phyloP scores from a whole-genome alignment of 805 yeast species.

The Lipomyces sp. region DNA sequence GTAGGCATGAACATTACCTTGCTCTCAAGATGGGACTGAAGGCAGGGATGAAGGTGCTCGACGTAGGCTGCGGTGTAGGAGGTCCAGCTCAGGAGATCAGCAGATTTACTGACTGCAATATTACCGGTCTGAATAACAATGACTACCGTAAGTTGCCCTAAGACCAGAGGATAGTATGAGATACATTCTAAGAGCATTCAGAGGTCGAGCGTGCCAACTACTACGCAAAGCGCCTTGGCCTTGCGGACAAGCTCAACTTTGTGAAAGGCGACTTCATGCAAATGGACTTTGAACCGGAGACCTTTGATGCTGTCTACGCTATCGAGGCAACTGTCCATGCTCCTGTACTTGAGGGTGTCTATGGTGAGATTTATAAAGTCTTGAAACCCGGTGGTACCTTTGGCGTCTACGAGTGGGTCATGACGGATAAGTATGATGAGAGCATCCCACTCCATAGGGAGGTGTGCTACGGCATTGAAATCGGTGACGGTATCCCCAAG shows the following conservation, averaged over 20 bases:
- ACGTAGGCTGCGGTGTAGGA: conserved; percentile 99
- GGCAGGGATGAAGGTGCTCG: conserved; percentile 84
- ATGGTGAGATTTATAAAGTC: conserved; percentile 90
- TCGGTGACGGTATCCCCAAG: conserved; percentile 98
- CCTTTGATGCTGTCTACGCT: conserved; percentile 96
- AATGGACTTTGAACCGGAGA: conserved; percentile 89
- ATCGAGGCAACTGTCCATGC: conserved; percentile 99
- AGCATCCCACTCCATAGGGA: conserved; percentile 85
- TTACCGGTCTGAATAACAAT: conserved; percentile 93
- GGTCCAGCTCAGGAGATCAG: conserved; percentile 98
- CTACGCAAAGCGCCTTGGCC: conserved; percentile 68
- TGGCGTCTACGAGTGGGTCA: conserved; percentile 99
- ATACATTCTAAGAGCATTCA: conserved; percentile 8
- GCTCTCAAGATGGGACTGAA: conserved; percentile 83
- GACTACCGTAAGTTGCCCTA: conserved; percentile 61
- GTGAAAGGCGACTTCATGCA: conserved; percentile 99
- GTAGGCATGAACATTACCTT: conserved; percentile 90
- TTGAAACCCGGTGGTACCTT: conserved; percentile 97
- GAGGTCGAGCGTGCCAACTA: conserved; percentile 89
- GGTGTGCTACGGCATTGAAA: conserved; percentile 95
- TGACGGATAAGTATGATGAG: conserved; percentile 93
- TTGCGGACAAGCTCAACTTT: conserved; percentile 75
- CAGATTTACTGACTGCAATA: conserved; percentile 83
- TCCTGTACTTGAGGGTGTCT: conserved; percentile 93
- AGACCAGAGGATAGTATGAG: not conserved